These are phyloP conservation scores for Lepraria neglecta DNA, from an alignment of 495 filamentous ascomycete genomes.

Conservation along the genomic window DNA sequence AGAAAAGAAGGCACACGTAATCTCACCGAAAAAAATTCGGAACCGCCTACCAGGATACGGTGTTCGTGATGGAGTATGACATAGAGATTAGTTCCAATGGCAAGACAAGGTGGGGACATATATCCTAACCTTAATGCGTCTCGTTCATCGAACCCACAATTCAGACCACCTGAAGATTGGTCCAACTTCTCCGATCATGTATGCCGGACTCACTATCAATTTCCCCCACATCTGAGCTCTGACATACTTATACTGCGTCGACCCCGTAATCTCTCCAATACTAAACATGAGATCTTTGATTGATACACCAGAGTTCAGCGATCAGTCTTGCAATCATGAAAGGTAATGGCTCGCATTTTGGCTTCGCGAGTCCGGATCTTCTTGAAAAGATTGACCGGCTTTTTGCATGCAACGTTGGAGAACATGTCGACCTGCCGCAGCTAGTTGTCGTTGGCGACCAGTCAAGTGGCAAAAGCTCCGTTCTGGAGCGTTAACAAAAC, in stretches of 20 bases:
- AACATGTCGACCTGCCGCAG: constrained; percentile 35
- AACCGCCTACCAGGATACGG: constrained; percentile 5
- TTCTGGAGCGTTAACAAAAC: constrained; percentile 40
- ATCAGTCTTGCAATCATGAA: constrained; percentile 8
- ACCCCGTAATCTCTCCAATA: constrained; percentile 7
- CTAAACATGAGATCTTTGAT: not conserved
- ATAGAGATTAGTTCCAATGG: no score
- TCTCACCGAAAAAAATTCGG: not conserved
- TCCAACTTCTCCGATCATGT: constrained; percentile 2
- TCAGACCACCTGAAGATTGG: constrained; percentile 9
- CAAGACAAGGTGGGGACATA: constrained; percentile 8
- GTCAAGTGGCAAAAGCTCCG: constrained; percentile 44
- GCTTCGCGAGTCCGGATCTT: constrained; percentile 29
- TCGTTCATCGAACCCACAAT: constrained; percentile 15
- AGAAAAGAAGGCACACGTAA: constrained; percentile 7
- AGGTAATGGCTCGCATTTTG: constrained; percentile 6
- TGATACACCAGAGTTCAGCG: not conserved
- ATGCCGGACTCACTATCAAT: constrained; percentile 12
- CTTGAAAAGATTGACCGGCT: constrained; percentile 40
- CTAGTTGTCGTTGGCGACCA: constrained; percentile 43
- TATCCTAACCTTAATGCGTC: constrained; percentile 9
- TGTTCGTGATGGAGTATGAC: no score
- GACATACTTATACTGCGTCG: constrained; percentile 12
- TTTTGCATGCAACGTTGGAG: constrained; percentile 36
- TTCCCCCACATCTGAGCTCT: constrained; percentile 13